Conservation (phyloP, 1,284 basidiomycete genomes). For the Anthracocystis panici-leucophaei region DNA sequence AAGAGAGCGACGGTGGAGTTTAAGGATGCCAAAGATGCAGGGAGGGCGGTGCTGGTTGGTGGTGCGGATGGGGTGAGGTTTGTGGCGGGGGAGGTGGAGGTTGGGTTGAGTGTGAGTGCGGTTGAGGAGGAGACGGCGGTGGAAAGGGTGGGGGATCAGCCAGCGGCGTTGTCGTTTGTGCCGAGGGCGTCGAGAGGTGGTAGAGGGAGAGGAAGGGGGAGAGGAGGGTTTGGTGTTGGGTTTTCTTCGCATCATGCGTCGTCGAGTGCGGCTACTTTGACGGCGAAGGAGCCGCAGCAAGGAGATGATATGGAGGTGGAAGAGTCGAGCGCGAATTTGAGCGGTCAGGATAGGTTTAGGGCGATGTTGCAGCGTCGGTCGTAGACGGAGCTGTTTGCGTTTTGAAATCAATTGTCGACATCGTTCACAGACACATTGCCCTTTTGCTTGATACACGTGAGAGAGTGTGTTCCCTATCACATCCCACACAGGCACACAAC, state of each 20-base stretch:
- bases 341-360: slow-evolving; percentile 54
- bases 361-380: slow-evolving; percentile 39
- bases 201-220: slow-evolving; percentile 28
- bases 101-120: slow-evolving; percentile 6
- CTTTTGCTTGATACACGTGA: too few relatives aligned
- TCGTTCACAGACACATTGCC: too few relatives aligned
- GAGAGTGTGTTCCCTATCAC: too few relatives aligned
- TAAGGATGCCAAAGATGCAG: slow-evolving; percentile 40
- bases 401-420: not conserved
- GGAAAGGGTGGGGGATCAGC: not conserved
- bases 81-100: not conserved
- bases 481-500: not conserved
- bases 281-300: not conserved
- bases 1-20: slow-evolving; percentile 55
- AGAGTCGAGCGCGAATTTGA: slow-evolving; percentile 11
- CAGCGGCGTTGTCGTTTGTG: slow-evolving; percentile 18
- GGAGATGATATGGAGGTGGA: slow-evolving; percentile 41
- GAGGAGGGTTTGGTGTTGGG: slow-evolving; percentile 31
- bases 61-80: slow-evolving; percentile 17
- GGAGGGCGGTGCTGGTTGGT: slow-evolving; percentile 44
- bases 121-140: slow-evolving; percentile 11
- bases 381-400: not conserved
- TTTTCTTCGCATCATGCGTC: not conserved
- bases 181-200: slow-evolving; percentile 37
- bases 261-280: slow-evolving; percentile 4